These are phyloP conservation scores for Tulasnella sp. DNA, from an alignment of 768 basidiomycete genomes.

Conservation along the genomic window DNA sequence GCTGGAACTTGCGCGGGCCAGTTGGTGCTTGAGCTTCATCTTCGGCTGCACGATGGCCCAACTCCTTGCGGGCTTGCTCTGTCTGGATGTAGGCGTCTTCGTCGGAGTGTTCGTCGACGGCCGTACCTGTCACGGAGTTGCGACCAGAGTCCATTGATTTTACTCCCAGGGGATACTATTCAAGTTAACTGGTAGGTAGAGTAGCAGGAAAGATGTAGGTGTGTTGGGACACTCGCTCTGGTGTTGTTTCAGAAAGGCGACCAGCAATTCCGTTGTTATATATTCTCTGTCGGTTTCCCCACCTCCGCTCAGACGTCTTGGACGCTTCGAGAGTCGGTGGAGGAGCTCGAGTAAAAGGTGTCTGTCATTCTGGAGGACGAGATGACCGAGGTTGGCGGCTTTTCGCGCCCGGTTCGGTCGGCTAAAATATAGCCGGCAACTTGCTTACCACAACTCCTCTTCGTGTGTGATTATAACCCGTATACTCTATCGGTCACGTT, in stretches of 20 bases:
- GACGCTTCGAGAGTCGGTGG: neutral
- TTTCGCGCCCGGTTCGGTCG: neutral
- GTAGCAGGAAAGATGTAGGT: no score
- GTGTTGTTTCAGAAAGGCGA: neutral
- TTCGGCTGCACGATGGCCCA: neutral
- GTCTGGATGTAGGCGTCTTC: neutral
- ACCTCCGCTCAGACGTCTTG: neutral
- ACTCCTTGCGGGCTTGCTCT: neutral
- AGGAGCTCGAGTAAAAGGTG: neutral
- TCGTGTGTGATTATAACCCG: no score
- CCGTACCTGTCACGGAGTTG: neutral
- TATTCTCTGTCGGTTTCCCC: neutral
- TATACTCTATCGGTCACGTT: no score
- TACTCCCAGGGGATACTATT: neutral
- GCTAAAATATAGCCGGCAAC: neutral
- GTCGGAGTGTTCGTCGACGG: neutral
- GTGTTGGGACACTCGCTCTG: no score
- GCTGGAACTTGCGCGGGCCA: neutral
- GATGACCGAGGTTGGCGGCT: neutral
- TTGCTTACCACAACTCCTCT: neutral
- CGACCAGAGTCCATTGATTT: neutral
- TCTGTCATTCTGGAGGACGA: neutral
- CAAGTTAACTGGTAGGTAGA: no score
- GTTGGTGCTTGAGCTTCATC: slow-evolving; percentile 4
- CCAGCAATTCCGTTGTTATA: neutral